phyloP scores from a whole-genome alignment of 352 stramenopile genomes.

The Phytophthora aleatoria region DNA sequence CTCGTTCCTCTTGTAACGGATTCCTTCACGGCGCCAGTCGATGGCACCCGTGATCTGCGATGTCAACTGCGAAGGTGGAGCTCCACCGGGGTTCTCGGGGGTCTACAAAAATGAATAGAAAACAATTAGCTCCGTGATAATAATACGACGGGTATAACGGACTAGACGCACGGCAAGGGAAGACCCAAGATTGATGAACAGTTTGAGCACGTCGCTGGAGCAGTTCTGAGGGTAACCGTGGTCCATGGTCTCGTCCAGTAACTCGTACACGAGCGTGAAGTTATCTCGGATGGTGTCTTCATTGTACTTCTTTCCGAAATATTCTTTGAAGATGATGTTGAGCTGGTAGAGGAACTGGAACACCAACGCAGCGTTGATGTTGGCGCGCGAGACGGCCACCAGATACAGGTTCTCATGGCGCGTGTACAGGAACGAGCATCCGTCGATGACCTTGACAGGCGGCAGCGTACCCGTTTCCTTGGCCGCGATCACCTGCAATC shows the following conservation, averaged over 20 bases:
- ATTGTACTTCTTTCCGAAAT: constrained; percentile 97
- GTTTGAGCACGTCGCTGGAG: constrained; percentile 96
- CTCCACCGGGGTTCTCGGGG: constrained; percentile 91
- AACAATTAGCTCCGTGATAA: not conserved
- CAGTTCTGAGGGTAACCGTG: constrained; percentile 99
- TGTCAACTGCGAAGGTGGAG: constrained; percentile 86
- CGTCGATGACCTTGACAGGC: constrained; percentile 96
- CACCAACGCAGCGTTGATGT: constrained; percentile 96
- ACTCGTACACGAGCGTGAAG: constrained; percentile 99
- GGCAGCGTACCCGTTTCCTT: constrained; percentile 96
- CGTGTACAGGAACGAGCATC: constrained; percentile 98
- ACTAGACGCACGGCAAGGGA: constrained; percentile 47
- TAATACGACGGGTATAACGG: not conserved
- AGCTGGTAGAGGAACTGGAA: constrained; percentile 98
- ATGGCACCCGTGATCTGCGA: constrained; percentile 90
- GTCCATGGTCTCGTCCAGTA: constrained; percentile 99
- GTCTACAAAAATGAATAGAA: constrained; percentile 53
- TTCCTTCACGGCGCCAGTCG: constrained; percentile 93
- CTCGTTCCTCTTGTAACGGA: constrained; percentile 99
- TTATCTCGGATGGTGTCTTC: constrained; percentile 98
- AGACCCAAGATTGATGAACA: constrained; percentile 98
- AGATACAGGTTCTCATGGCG: constrained; percentile 98
- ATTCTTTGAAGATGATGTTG: constrained; percentile 97
- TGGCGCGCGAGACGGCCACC: constrained; percentile 96
- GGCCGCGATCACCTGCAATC: constrained; percentile 92